Base-by-base conservation (phyloP, 1,139 yeast species). In the Saccharomyces hybrid region DNA sequence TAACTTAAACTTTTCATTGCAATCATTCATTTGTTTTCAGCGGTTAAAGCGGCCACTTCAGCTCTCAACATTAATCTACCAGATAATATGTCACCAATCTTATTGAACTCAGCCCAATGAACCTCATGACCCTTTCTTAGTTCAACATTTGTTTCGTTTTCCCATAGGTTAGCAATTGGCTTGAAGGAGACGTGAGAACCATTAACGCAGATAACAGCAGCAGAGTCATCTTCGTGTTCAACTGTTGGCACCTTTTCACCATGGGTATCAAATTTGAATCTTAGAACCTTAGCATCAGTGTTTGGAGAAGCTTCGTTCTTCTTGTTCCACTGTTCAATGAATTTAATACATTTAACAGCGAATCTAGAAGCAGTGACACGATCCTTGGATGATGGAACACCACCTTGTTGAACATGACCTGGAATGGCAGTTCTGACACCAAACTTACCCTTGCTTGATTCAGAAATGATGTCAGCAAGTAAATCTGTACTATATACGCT, bases 391-490 rank as follows among this genome's bases (percentile, higher is more conserved):
- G 97, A 87, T 46, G 99, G 99, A 53, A 84, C 81, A 57, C 95
- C 96, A 71, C 99, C 99, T 73, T 93, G 99, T 77, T 93, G 99
- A 53, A 90, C 95, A 69, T 93, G 99, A 29, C 99, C 99, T 11
- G 99, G 99, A 54, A 91, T 84, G 14, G 99, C 99, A 3, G 96
- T 90, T 72, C 96, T 86, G 19, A 95, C 88, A 66, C 91, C 97
- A 68, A 90, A 93, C 59, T 79, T 78, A 52, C 87, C 86, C 52
- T 80, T 75, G 47, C 90, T 82, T 64, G 89, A 93, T 60, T 86
- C 86, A 61, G 83, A 82, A 64, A 91, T 83, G 59, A 93, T 88
- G 57, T 88, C 84, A 31, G 96, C 90, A 64, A 93, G 78, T 58
- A 87, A 78, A 58, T 87, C 83, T 6, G 98, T 88, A 32, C 91